phyloP scores from a whole-genome alignment of 352 stramenopile species.

The Phytopythium boreale region DNA sequence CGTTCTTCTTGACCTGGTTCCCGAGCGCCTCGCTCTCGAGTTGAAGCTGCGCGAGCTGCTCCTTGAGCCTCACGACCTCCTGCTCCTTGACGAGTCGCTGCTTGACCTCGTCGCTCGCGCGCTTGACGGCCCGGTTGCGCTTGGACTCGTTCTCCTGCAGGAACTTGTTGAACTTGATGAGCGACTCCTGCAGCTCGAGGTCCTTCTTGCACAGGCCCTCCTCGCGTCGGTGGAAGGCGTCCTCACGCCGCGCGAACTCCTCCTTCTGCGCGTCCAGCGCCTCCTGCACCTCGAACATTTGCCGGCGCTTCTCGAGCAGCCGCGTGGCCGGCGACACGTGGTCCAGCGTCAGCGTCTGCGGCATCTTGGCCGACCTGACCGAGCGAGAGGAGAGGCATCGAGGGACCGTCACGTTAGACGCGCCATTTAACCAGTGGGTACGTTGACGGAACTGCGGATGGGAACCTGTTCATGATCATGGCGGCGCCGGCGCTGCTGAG shows the following conservation, averaged over 20 bases:
- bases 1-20: slow-evolving; percentile 67
- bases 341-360: slow-evolving; percentile 89
- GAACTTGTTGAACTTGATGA: slow-evolving; percentile 98
- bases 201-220: slow-evolving; percentile 93
- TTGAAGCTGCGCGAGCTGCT: slow-evolving; percentile 63
- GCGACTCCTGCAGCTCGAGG: slow-evolving; percentile 92
- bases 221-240: slow-evolving; percentile 92
- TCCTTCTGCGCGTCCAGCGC: slow-evolving; percentile 93
- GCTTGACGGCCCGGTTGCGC: slow-evolving; percentile 90
- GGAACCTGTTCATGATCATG: slow-evolving; percentile 67
- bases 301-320: slow-evolving; percentile 91
- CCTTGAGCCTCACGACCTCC: slow-evolving; percentile 69
- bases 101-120: slow-evolving; percentile 91
- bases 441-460: background rate
- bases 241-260: slow-evolving; percentile 88
- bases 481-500: slow-evolving; percentile 57
- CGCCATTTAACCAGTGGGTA: background rate
- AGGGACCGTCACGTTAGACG: background rate
- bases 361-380: slow-evolving; percentile 45
- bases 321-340: slow-evolving; percentile 92
- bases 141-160: slow-evolving; percentile 94
- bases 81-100: slow-evolving; percentile 89
- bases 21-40: slow-evolving; percentile 65
- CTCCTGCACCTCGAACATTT: slow-evolving; percentile 96
- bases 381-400: background rate